A percentile compares a stretch with the other conserved stretches of the same genome.
phyloP scores from a whole-genome alignment of 768 basidiomycete genomes.

The Russula earlei region DNA sequence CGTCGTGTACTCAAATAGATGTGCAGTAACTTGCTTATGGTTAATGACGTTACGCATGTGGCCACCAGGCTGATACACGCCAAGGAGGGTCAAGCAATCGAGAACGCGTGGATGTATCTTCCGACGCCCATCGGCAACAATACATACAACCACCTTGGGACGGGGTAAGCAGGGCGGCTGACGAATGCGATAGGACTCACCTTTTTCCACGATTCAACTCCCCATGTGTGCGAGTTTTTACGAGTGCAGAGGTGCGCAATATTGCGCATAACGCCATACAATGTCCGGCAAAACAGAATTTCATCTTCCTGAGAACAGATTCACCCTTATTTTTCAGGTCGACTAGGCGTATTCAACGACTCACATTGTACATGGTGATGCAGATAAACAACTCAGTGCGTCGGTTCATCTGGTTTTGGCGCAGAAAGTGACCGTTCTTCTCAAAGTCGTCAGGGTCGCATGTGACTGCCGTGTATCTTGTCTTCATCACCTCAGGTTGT shows the following conservation, averaged over 20 bases:
- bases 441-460: slow-evolving; percentile 93
- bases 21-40: slow-evolving; percentile 60
- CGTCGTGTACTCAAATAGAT: slow-evolving; percentile 81
- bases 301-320: slow-evolving; percentile 61
- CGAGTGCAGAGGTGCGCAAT: slow-evolving; percentile 75
- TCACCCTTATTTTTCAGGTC: slow-evolving; percentile 1
- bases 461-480: slow-evolving; percentile 82
- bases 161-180: background rate
- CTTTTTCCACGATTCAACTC: slow-evolving; percentile 95
- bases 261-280: slow-evolving; percentile 92
- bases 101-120: slow-evolving; percentile 77
- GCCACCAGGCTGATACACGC: slow-evolving; percentile 75
- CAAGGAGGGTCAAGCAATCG: slow-evolving; percentile 84
- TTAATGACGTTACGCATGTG: slow-evolving; percentile 59
- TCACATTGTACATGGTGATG: slow-evolving; percentile 94
- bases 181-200: slow-evolving; percentile 26
- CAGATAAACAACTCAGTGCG: slow-evolving; percentile 89
- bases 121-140: slow-evolving; percentile 81
- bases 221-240: slow-evolving; percentile 91
- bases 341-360: slow-evolving; percentile 24
- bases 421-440: slow-evolving; percentile 69
- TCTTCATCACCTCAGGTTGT: slow-evolving; percentile 62
- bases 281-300: slow-evolving; percentile 80
- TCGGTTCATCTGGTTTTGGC: slow-evolving; percentile 72
- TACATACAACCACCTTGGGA: slow-evolving; percentile 79